Evolutionary conservation across 164 flowering plant species (phyloP), one percentile per base, ranked within the genome.

Genomic region (Protea cynaroides): DNA sequence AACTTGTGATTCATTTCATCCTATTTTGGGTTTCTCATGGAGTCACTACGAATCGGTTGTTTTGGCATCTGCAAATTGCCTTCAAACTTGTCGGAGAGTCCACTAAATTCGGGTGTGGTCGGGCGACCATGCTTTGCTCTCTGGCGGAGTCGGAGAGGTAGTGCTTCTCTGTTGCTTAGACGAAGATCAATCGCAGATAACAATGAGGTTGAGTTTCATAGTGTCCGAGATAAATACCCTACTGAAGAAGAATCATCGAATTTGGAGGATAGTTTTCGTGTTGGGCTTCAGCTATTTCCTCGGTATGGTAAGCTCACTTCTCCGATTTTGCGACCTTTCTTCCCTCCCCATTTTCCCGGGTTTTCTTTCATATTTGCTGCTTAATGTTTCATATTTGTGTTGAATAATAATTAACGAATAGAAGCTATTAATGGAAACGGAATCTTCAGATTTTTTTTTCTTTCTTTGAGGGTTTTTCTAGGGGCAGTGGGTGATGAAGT

Each of bases 231-330:
- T 37, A 75, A 71, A 51, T 60, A 57, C 54, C 44, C 71, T 25
- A 46, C 71, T 55, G 73, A 69, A 34, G 66, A 65, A 15, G 75
- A 71, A 77, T 78, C 58, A 51, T 69, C 25, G 14, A 55, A 74
- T 8, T 78, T 83, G 62, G 77, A 62, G 56, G 89, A 86, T 56
- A 74, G 80, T 64, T 67, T 84, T 56, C 72, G 83, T 50, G 64
- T 80, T 69, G 88, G 82, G 19, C 75, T 83, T 63, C 70, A 73
- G 0, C 67, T 80, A 71, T 49, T 69, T 59, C 68, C 82, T 69
- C 79, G 52, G 22, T 37, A 79, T 70, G 88, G 85, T 81, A 74
- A 7, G 64, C 51, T 43, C 17, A 25, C 12, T 22, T 36, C 22
- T 9, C 43, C 3, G 23, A 1, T 56, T 52, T 50, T 9, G 52